These are phyloP conservation scores for Colletotrichum musicola DNA, from an alignment of 2,329 filamentous ascomycete species.

Conservation along the genomic window DNA sequence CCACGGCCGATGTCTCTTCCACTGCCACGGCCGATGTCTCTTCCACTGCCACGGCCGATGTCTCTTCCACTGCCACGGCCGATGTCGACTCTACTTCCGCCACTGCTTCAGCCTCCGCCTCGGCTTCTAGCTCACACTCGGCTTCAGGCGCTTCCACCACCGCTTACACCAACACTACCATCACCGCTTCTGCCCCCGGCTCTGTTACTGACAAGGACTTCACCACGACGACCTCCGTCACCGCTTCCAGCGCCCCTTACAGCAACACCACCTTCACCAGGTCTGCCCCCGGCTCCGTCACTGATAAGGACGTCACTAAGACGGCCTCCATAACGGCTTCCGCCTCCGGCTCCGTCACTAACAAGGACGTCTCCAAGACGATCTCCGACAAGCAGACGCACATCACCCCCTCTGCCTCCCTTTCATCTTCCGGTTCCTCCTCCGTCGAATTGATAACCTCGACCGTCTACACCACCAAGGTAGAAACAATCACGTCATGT, in stretches of 20 bases:
- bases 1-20: neutral
- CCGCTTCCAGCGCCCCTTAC: constrained; percentile 23
- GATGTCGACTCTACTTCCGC: neutral
- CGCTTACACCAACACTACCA: neutral
- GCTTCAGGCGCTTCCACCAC: neutral
- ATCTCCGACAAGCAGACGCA: constrained; percentile 11
- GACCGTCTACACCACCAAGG: constrained; percentile 54
- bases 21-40: constrained; percentile 44
- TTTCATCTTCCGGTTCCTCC: constrained; percentile 35
- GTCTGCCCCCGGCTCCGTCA: neutral
- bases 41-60: neutral
- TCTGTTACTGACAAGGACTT: neutral
- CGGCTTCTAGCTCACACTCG: neutral
- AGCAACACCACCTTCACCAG: neutral
- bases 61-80: neutral
- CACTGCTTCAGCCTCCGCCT: neutral
- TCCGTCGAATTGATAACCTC: constrained; percentile 46
- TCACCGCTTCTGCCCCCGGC: neutral
- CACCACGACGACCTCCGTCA: neutral
- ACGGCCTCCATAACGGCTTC: constrained; percentile 18
- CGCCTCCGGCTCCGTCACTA: neutral
- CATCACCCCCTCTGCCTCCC: constrained; percentile 15
- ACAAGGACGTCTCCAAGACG: neutral
- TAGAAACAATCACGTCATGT: constrained; percentile 70
- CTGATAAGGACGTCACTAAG: neutral